These are phyloP conservation scores for Triticum urartu DNA, from an alignment of 176 grass and related monocot genomes.

Conservation along the genomic window DNA sequence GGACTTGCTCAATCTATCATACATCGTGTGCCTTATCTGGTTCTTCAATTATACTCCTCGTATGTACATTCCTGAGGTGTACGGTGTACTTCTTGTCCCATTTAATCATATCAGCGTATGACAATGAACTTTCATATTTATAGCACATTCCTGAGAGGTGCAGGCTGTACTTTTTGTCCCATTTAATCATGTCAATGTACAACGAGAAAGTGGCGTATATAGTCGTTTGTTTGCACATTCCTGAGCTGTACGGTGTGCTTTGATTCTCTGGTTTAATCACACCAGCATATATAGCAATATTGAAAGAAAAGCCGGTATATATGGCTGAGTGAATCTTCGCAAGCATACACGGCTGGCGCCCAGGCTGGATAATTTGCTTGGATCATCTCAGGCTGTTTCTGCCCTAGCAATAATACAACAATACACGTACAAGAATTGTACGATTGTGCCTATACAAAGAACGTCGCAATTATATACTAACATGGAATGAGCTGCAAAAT, in stretches of 20 bases:
- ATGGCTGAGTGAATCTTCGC: not conserved
- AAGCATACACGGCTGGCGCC: slow-evolving; percentile 24
- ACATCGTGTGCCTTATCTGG: not conserved
- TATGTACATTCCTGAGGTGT: not conserved
- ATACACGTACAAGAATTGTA: slow-evolving; percentile 9
- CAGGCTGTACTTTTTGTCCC: slow-evolving; percentile 21
- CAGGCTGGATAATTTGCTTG: not conserved
- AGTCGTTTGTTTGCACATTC: not conserved
- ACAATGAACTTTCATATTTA: not conserved
- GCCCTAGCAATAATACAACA: not conserved
- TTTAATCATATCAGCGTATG: slow-evolving; percentile 20
- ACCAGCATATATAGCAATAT: not conserved
- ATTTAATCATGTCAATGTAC: slow-evolving; percentile 26
- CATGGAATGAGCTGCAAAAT: not conserved
- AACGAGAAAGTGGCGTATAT: not conserved
- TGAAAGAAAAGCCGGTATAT: slow-evolving; percentile 9
- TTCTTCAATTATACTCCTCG: not conserved
- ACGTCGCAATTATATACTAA: not conserved
- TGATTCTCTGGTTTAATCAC: slow-evolving; percentile 15
- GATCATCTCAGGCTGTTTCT: slow-evolving; percentile 19
- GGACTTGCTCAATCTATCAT: not conserved
- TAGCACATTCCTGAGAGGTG: not conserved
- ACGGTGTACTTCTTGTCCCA: slow-evolving; percentile 14
- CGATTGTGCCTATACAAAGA: not conserved
- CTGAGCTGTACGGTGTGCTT: slow-evolving; percentile 31